Conservation (phyloP, 139 green algal species). For the Astrephomene gubernaculifera region DNA sequence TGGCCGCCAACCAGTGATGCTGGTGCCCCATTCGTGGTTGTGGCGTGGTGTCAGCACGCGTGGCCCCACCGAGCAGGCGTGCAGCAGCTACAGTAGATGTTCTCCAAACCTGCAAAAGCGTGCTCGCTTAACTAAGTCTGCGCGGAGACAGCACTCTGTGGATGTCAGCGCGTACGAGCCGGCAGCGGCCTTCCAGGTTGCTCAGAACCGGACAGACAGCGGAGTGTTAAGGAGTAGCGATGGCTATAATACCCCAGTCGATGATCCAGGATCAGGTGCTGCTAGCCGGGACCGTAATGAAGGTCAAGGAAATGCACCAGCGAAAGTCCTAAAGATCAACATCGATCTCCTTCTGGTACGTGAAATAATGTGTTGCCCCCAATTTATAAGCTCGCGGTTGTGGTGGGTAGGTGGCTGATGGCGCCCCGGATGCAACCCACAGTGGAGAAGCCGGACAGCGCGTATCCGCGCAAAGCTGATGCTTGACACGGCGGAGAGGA, state of each 20-base stretch:
- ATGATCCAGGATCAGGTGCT: neutral
- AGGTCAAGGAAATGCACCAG: neutral
- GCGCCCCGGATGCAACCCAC: neutral
- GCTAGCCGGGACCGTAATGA: too few species aligned
- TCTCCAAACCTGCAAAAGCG: too few species aligned
- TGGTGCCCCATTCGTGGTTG: neutral
- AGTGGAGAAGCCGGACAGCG: slow-evolving; percentile 37
- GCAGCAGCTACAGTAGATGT: neutral
- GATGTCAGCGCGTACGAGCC: neutral
- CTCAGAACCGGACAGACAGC: neutral
- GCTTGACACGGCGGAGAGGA: neutral
- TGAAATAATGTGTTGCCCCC: too few species aligned
- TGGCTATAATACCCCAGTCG: neutral
- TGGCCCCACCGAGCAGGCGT: slow-evolving; percentile 20
- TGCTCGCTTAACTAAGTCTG: neutral
- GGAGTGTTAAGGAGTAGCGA: neutral
- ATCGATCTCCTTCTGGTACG: slow-evolving; percentile 79
- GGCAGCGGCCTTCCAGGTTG: neutral
- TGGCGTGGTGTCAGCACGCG: slow-evolving; percentile 30
- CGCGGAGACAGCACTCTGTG: too few species aligned
- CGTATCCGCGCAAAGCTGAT: slow-evolving; percentile 2
- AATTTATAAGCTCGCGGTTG: too few species aligned
- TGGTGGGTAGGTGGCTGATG: neutral
- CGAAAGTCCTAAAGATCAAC: slow-evolving; percentile 87
- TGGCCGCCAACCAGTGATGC: slow-evolving; percentile 1